Evolutionary conservation across 768 basidiomycete genomes (phyloP), one percentile per base, ranked within the genome.

Genomic region (Leccinum variicolor): DNA sequence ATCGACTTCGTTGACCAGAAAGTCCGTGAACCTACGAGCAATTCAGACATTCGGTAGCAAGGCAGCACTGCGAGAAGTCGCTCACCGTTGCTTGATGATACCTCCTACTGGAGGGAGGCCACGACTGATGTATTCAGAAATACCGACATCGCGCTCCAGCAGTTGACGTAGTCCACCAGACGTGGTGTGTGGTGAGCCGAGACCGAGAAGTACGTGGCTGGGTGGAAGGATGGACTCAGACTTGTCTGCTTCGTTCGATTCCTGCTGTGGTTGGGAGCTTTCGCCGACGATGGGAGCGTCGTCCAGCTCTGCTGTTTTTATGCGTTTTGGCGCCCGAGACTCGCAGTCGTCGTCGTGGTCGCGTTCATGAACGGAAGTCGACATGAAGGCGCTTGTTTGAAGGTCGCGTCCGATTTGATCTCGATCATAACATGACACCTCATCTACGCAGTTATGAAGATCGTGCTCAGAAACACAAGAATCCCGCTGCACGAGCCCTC

Each of bases 1-100:
- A 66, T 90, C 86, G 31, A 99, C 87, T 75, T 99, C 97, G 66
- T 82, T 89, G 19, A 99, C 97, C 65, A 98, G 66, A 69, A 99
- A 99, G 73, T 99, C 97, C 41, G 96, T 96, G 72, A 98, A 98
- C 66, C 95, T 97, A 67, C 26, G 52, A 49, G 21, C 25, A 52
- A 33, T 52, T 56, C 19, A n/a, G n/a, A 53, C 36, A 19, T 45
- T 52, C 47, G 47, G 49, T 51, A 33, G 43, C 46, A 33, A 51
- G 6, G n/a, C 11, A 34, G 33, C 5, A 50, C 31, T 25, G 29
- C 17, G 19, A 57, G 29, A 43, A 43, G 33, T 19, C 13, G 68
- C 81, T 60, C 57, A 94, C 95, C 96, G 81, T 76, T 98, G 96
- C 74, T 98, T 98, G 73, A 98, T 98, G 66, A 98, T 96, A 5